Evolutionary conservation across 148 eudicot species (phyloP).

Genomic region (Vaccinium darrowii): DNA sequence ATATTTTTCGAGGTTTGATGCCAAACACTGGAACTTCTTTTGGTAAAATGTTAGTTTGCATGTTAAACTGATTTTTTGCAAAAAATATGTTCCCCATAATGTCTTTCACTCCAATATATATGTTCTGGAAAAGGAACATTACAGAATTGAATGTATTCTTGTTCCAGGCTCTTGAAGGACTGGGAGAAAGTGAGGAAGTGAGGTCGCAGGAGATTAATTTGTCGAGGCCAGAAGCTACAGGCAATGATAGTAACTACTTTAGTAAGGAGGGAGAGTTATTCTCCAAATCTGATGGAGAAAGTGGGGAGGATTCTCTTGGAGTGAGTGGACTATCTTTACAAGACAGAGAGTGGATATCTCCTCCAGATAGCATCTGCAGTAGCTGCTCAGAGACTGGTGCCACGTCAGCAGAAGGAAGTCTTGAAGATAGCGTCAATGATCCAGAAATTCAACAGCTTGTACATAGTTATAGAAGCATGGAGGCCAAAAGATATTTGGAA

Average conservation of each 20-base stretch:
- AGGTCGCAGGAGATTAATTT: constrained; percentile 58
- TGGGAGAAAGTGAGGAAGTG: constrained; percentile 68
- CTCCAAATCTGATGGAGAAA: constrained; percentile 43
- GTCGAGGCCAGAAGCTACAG: constrained; percentile 44
- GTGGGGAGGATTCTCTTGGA: constrained; percentile 35
- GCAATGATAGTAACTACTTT: constrained; percentile 39
- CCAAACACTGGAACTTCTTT: background rate
- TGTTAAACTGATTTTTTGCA: background rate
- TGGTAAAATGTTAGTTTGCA: background rate
- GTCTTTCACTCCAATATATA: background rate
- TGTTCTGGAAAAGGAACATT: background rate
- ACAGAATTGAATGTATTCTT: constrained; percentile 14
- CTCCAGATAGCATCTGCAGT: constrained; percentile 72
- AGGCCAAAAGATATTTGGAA: constrained; percentile 27
- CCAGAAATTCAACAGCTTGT: constrained; percentile 41
- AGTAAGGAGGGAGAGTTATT: constrained; percentile 39
- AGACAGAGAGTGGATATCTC: constrained; percentile 87
- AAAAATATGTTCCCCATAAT: background rate
- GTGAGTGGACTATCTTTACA: constrained; percentile 34
- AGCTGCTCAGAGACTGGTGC: constrained; percentile 53
- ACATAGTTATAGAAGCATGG: constrained; percentile 29
- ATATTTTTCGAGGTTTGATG: background rate
- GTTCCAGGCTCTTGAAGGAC: constrained; percentile 85
- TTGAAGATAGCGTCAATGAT: constrained; percentile 46
- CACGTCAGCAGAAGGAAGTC: constrained; percentile 44